phyloP scores from a whole-genome alignment of 345 rosid genomes.

The Triadica sebifera region DNA sequence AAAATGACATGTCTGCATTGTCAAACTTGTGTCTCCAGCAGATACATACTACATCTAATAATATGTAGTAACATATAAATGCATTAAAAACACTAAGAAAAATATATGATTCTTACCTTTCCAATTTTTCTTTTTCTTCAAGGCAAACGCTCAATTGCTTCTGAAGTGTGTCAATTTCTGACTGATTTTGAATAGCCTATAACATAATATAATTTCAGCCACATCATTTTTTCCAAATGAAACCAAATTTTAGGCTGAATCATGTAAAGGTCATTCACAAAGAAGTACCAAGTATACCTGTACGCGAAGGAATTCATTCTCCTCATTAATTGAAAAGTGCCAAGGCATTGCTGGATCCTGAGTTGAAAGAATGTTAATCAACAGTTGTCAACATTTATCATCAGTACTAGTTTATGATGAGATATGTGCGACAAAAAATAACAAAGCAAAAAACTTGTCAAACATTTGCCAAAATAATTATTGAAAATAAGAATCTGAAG shows the following conservation, averaged over 20 bases:
- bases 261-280: not conserved
- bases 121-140: slow-evolving; percentile 69
- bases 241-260: slow-evolving; percentile 7
- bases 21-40: not conserved
- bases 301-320: slow-evolving; percentile 81
- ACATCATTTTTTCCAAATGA: not conserved
- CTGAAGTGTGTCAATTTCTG: slow-evolving; percentile 68
- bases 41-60: not conserved
- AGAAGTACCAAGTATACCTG: slow-evolving; percentile 50
- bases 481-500: not conserved
- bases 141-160: slow-evolving; percentile 59
- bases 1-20: not conserved
- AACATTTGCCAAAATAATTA: not conserved
- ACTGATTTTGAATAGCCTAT: slow-evolving; percentile 75
- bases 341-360: slow-evolving; percentile 56
- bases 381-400: not conserved
- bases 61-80: not conserved
- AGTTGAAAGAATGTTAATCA: slow-evolving; percentile 6
- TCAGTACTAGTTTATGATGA: not conserved
- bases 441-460: not conserved
- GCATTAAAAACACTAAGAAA: not conserved
- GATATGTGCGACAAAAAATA: not conserved
- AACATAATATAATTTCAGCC: not conserved
- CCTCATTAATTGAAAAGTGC: slow-evolving; percentile 56
- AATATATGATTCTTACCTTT: slow-evolving; percentile 47